Evolutionary conservation across 2,329 filamentous ascomycete species (phyloP).

Genomic region (Exophiala mesophila): DNA sequence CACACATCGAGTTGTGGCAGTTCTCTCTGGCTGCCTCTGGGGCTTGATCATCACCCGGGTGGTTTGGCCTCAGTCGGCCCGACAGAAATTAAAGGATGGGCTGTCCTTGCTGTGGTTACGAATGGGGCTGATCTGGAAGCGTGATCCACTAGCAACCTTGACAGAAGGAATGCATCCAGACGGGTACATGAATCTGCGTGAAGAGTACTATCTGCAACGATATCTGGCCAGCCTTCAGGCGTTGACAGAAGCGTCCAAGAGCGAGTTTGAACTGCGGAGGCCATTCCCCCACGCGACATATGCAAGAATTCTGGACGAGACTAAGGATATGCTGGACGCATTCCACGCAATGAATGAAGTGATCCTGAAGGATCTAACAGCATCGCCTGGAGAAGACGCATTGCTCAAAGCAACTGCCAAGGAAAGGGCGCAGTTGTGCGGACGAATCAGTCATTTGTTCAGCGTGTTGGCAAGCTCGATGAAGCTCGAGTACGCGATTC

Average conservation of each 20-base stretch:
- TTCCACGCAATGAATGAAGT: constrained; percentile 97
- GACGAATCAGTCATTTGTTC: constrained; percentile 83
- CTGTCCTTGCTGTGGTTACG: constrained; percentile 87
- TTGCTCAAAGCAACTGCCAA: constrained; percentile 72
- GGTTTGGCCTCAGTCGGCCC: constrained; percentile 90
- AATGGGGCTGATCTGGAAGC: constrained; percentile 94
- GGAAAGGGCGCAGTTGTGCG: constrained; percentile 76
- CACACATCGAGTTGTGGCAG: constrained; percentile 79
- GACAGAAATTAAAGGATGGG: constrained; percentile 82
- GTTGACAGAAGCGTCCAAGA: constrained; percentile 66
- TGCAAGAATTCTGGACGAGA: constrained; percentile 69
- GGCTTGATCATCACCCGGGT: constrained; percentile 83
- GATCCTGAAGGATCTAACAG: constrained; percentile 70
- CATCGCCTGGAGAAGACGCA: constrained; percentile 74
- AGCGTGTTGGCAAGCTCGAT: constrained; percentile 84
- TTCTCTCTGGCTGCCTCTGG: constrained; percentile 84
- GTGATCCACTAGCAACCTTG: constrained; percentile 76
- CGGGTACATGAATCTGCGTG: constrained; percentile 79
- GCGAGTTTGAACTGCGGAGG: constrained; percentile 81
- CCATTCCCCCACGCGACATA: constrained; percentile 76
- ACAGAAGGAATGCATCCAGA: constrained; percentile 52
- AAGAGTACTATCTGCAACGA: constrained; percentile 80
- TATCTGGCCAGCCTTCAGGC: constrained; percentile 70
- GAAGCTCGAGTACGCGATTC: constrained; percentile 90
- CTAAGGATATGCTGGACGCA: constrained; percentile 79